Evolutionary conservation across 306 rosid species (phyloP), one percentile per base, ranked within the genome.

Genomic region (Vachellia collinsii): DNA sequence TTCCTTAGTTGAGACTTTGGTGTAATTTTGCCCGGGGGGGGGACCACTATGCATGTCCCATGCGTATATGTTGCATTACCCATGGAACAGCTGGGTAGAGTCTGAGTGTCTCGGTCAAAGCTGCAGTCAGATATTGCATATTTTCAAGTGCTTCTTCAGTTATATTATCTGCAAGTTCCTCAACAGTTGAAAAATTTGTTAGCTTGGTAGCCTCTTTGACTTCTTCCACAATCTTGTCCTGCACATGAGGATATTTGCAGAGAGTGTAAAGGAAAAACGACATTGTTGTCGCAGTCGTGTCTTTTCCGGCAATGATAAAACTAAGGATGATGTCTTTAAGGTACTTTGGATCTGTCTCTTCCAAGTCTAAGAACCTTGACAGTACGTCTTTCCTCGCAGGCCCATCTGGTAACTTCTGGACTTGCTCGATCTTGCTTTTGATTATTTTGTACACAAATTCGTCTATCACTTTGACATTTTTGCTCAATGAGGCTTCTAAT

Each of bases 61-160:
- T 66, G 80, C 63, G 9, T 11, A 54, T 51, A 8, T 50, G 44
- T 51, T 38, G 17, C 6, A 25, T 76, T 82, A 87, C 97, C 94
- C 83, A 81, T 8, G 93, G 92, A 74, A 88, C 83, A 73, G 94
- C 85, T 39, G 97, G 94, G 64, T 89, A 81, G 38, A 92, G 88
- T 63, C 93, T 85, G 46, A 92, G 79, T 7, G 90, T 90, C 79
- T 92, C 97, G 34, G 82, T 76, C 77, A 89, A 71, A 75, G 92
- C 69, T 38, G 93, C 93, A 80, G 80, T 82, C 6, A 90, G 88
- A 81, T 86, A 89, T 36, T 79, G 84, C 91, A 92, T 90, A 71
- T 85, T 91, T 48, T 89, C 86, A 41, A 88, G 63, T 64, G 62
- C 79, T 75, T 88, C 85, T 53, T 86, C 88, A 1, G 84, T 89